phyloP scores from a whole-genome alignment of 495 filamentous ascomycete species.

The Neurospora cerealis region DNA sequence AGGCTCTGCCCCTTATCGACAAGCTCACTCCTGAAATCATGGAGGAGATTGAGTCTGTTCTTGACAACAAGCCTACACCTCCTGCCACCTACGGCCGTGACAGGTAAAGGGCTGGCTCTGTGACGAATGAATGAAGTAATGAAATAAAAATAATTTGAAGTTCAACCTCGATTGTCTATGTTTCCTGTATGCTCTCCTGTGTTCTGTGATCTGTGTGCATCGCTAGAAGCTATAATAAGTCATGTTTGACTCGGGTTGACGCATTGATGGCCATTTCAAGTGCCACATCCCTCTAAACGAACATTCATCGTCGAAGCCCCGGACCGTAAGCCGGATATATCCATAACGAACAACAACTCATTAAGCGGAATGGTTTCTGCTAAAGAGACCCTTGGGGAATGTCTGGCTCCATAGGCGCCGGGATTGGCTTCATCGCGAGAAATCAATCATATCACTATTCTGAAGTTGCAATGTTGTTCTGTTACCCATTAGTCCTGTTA shows the following conservation, averaged over 20 bases:
- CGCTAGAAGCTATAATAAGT: background rate
- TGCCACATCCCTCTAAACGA: background rate
- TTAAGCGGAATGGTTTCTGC: background rate
- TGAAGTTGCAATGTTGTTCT: background rate
- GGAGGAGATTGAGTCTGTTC: slow-evolving; percentile 54
- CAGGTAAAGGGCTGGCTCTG: background rate
- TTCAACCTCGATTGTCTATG: background rate
- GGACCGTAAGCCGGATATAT: background rate
- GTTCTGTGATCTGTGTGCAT: background rate
- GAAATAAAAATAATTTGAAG: background rate
- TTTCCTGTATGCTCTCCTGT: background rate
- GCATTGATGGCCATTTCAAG: background rate
- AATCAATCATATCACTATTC: no score
- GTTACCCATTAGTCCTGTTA: background rate
- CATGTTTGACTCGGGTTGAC: background rate
- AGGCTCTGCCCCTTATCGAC: slow-evolving; percentile 50
- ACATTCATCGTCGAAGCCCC: background rate
- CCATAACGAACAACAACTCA: background rate
- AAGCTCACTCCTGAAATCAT: slow-evolving; percentile 58
- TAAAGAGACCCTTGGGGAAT: background rate
- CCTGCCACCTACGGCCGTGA: slow-evolving; percentile 11
- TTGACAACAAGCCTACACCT: slow-evolving; percentile 23
- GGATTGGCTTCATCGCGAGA: background rate
- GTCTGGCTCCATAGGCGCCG: background rate
- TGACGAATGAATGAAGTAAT: background rate